Conservation (phyloP, 2,329 filamentous ascomycete species). For the Acephala macrosclerotiorum region DNA sequence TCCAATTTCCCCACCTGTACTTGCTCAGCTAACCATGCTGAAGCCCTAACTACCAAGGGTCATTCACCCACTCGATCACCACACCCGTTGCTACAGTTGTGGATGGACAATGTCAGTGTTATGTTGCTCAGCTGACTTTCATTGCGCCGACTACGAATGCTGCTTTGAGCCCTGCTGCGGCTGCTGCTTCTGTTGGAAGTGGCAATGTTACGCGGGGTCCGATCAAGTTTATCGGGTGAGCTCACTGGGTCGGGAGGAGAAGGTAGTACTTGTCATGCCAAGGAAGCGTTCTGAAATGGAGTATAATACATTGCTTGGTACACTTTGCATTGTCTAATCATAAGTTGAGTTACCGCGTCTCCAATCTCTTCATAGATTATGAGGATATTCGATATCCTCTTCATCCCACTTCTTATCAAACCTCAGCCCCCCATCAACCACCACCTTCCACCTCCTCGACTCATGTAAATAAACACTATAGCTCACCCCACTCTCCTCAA, state of each 20-base stretch:
- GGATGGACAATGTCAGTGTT: background rate
- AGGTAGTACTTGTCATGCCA: background rate
- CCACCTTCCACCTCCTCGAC: background rate
- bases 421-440: background rate
- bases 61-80: background rate
- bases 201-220: background rate
- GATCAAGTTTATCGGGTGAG: background rate
- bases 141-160: background rate
- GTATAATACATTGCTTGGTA: too few relatives aligned
- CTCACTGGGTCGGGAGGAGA: background rate
- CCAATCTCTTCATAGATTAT: background rate
- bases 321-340: too few relatives aligned
- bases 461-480: constrained; percentile 1
- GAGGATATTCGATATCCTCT: background rate
- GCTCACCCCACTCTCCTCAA: background rate
- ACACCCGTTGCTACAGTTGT: background rate
- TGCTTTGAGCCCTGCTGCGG: background rate
- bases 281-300: background rate
- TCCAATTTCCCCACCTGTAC: background rate
- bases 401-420: background rate
- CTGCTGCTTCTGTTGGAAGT: background rate
- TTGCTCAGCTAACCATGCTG: background rate
- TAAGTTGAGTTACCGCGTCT: background rate
- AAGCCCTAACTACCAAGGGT: background rate
- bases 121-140: background rate